phyloP scores from a whole-genome alignment of 176 grass and related monocot genomes.

The Panicum miliaceum region DNA sequence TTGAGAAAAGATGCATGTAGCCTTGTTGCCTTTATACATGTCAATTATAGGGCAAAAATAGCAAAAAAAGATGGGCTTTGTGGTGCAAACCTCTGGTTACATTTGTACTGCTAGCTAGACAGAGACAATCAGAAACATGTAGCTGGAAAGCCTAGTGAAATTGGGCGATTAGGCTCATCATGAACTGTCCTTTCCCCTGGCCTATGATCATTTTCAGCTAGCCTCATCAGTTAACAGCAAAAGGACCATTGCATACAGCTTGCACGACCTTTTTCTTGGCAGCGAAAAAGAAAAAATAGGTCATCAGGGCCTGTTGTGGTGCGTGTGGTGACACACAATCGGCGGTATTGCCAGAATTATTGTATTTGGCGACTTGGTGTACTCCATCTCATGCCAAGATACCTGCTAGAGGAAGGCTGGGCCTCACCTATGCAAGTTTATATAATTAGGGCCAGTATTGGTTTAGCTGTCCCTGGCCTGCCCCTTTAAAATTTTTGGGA shows the following conservation, averaged over 20 bases:
- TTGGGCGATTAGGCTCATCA: background rate
- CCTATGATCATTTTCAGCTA: slow-evolving; percentile 9
- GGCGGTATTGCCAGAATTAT: background rate
- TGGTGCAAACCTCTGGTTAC: slow-evolving; percentile 15
- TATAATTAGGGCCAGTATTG: slow-evolving; percentile 42
- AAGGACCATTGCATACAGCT: background rate
- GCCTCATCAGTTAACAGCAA: background rate
- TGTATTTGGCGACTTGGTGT: background rate
- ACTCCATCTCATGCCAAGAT: slow-evolving; percentile 10
- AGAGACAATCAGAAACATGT: background rate
- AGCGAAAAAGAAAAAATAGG: background rate
- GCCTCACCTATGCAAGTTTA: slow-evolving; percentile 34
- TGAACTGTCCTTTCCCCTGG: background rate
- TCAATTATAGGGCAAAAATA: background rate
- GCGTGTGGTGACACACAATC: slow-evolving; percentile 23
- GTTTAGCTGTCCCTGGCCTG: slow-evolving; percentile 49
- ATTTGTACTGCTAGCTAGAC: background rate
- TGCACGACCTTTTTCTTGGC: background rate
- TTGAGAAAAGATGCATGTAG: too few species aligned
- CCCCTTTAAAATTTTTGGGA: slow-evolving; percentile 27
- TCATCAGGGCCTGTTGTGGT: background rate
- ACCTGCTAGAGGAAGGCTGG: slow-evolving; percentile 32
- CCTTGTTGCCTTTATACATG: background rate
- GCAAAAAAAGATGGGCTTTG: background rate
- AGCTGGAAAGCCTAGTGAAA: background rate